Evolutionary conservation across 139 green algal genomes (phyloP).

Genomic region (Chlamydomonas schloesseri): DNA sequence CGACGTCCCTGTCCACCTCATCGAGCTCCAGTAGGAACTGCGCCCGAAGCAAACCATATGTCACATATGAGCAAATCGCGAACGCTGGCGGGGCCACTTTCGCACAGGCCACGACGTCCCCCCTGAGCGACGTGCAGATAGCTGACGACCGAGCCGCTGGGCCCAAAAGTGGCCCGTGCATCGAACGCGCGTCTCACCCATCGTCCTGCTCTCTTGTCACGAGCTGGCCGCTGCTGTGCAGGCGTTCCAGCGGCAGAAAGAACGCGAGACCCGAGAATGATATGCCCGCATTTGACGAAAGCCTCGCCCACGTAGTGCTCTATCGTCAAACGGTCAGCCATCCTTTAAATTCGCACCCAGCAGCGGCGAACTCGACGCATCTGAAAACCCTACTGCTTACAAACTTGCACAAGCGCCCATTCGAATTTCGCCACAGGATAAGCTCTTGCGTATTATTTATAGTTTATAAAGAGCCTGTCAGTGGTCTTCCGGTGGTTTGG

Average conservation of each 20-base stretch:
- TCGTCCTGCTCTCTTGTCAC: constrained; percentile 22
- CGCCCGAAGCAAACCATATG: no score
- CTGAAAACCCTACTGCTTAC: not conserved
- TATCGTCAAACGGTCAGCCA: constrained; percentile 46
- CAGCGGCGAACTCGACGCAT: not conserved
- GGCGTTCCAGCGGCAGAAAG: not conserved
- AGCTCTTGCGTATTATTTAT: not conserved
- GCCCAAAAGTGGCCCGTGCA: no score
- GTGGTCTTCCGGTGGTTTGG: not conserved
- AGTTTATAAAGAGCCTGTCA: not conserved
- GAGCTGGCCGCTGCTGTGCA: not conserved
- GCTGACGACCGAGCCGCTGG: no score
- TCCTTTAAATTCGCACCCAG: not conserved
- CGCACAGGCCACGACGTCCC: no score
- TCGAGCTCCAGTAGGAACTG: constrained; percentile 52
- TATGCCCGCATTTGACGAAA: constrained; percentile 35
- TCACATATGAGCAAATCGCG: no score
- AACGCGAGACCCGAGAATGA: constrained; percentile 39
- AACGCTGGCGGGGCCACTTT: no score
- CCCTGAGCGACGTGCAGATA: no score
- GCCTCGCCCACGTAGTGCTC: constrained; percentile 48
- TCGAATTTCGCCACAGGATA: not conserved
- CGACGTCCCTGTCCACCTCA: constrained; percentile 14
- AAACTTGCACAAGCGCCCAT: not conserved
- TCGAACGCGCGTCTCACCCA: constrained; percentile 19